Evolutionary conservation across 2,329 filamentous ascomycete species (phyloP).

Genomic region (Plectosphaerella plurivora): DNA sequence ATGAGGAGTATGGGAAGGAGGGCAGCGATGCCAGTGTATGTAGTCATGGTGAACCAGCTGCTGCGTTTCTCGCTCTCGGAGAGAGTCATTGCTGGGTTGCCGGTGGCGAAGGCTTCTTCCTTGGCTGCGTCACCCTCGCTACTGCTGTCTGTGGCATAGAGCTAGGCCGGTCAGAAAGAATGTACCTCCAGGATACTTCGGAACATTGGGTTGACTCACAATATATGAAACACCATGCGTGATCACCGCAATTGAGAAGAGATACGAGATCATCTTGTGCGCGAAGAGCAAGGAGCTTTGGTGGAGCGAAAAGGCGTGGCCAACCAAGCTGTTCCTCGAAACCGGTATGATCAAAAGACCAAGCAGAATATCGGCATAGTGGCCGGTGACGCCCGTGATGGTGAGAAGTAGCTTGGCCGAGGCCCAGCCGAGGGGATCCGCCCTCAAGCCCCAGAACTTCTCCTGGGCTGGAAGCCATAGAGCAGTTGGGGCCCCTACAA

Average conservation of each 20-base stretch:
- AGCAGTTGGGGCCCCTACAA: constrained; percentile 3
- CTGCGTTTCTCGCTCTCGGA: constrained; percentile 2
- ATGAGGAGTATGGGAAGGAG: constrained; percentile 5
- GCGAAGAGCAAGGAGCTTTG: constrained; percentile 11
- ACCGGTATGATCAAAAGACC: constrained; percentile 11
- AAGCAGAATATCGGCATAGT: constrained; percentile 11
- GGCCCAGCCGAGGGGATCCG: constrained; percentile 7
- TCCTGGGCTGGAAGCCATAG: constrained; percentile 7
- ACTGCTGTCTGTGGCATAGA: neutral
- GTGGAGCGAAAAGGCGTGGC: constrained; percentile 7
- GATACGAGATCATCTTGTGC: constrained; percentile 6
- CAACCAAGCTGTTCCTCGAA: constrained; percentile 10
- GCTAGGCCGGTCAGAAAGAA: neutral
- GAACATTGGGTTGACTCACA: neutral
- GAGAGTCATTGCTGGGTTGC: constrained; percentile 10
- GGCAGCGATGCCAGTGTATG: constrained; percentile 6
- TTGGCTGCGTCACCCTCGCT: constrained; percentile 4
- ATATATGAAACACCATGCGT: constrained; percentile 9
- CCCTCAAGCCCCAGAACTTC: constrained; percentile 5
- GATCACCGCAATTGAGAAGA: constrained; percentile 1
- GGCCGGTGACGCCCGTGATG: constrained; percentile 9
- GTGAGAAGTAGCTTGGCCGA: constrained; percentile 8
- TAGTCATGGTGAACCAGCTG: constrained; percentile 4
- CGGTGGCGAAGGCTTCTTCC: constrained; percentile 6
- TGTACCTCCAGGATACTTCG: neutral